Base-by-base conservation (phyloP, 2,329 filamentous ascomycete species). In the Calycina herbarum region DNA sequence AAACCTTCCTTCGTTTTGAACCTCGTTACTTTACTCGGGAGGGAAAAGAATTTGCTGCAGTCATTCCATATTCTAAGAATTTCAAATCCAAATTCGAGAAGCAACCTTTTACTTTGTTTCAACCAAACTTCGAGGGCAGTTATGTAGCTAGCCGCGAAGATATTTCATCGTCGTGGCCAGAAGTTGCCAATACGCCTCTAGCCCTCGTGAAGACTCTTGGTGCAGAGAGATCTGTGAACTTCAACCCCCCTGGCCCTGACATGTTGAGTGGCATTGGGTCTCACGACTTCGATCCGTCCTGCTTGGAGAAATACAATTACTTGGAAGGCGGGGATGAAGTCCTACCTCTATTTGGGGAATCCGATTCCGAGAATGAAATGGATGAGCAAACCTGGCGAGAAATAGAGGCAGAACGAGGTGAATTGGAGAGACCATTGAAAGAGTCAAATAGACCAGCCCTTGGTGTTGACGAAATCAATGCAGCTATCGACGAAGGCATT, bases 301-400 rank as follows among this genome's bases (percentile, higher is more conserved):
- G 38, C 13, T 72, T 83, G 7, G 69, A 79, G 17, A 81, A 80
- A 65, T 82, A 83, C 63, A 77, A 76, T n/a, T 71, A 73, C 7
- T 68, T 77, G 35, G 73, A 76, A 45, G 77, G 76, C 33, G 77
- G 77, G 11, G 79, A 83, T 59, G 76, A 82, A 27, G 70, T 80
- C 10, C 76, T 85, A 6, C 84, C 85, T 20, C 27, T 79, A 0
- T 85, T 83, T 71, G 85, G 85, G 5, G 84, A 89, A 3, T 89
- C 86, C 2, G 78, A 78, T 38, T 75, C 80, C 59, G 76, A 82
- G 8, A 81, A 82, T 3, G 79, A 83, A 35, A 85, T 83, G 67
- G 88, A 91, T 70, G 79, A 83, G 11, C 82, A 85, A 42, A 89
- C 85, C 0, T 84, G 82, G 79, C 78, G 77, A 56, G 89, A 91